Conservation (phyloP, 495 filamentous ascomycete species). For the Hypomontagnella monticulosa region DNA sequence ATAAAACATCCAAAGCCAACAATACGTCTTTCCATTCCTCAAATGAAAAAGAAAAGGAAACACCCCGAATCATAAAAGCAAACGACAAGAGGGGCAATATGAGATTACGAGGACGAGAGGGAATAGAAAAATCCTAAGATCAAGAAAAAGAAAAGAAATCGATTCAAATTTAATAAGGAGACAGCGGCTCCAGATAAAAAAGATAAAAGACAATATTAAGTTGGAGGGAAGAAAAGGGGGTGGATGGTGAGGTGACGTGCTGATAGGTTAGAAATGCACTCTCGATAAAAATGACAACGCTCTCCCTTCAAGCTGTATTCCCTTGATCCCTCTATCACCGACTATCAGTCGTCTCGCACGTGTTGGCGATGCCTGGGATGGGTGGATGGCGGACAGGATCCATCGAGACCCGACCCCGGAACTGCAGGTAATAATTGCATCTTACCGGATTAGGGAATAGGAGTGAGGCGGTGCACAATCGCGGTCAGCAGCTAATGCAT, state of each 20-base stretch:
- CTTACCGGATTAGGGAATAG: conserved; percentile 33
- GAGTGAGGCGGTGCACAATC: conserved; percentile 39
- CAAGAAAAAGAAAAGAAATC: background rate
- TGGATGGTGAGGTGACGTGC: conserved; percentile 23
- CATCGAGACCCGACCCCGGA: conserved; percentile 29
- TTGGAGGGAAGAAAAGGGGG: conserved; percentile 38
- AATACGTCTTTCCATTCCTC: conserved; percentile 18
- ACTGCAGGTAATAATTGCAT: conserved; percentile 41
- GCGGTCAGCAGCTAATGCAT: conserved; percentile 32
- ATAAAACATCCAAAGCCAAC: conserved; percentile 39
- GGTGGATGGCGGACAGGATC: conserved; percentile 33
- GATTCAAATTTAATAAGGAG: conserved; percentile 25
- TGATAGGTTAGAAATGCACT: conserved; percentile 28
- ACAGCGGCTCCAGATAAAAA: conserved; percentile 36
- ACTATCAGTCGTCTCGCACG: conserved; percentile 34
- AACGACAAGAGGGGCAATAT: conserved; percentile 4
- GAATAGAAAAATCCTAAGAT: background rate
- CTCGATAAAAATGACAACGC: conserved; percentile 18
- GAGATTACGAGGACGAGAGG: conserved; percentile 18
- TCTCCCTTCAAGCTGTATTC: conserved; percentile 22
- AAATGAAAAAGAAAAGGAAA: conserved; percentile 9
- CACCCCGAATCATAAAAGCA: conserved; percentile 13
- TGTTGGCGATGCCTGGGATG: conserved; percentile 33
- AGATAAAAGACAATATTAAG: conserved; percentile 9
- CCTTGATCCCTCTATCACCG: background rate